Evolutionary conservation across 306 rosid species (phyloP).

Genomic region (Chamaecrista fasciculata): DNA sequence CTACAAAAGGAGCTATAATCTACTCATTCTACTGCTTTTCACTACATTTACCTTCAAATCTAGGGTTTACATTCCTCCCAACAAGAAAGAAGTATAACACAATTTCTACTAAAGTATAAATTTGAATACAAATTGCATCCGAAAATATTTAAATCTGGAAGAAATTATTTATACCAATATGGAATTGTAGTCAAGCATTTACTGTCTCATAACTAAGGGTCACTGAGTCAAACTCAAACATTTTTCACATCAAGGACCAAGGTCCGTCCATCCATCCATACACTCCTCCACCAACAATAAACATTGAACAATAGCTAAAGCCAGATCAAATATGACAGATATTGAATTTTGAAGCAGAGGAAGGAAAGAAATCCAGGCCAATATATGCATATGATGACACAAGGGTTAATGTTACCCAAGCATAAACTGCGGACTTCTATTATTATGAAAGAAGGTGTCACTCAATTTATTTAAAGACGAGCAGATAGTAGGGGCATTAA

Average conservation of each 20-base stretch:
- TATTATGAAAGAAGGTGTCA: background rate
- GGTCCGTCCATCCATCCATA: background rate
- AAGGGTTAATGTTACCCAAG: background rate
- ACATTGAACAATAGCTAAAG: background rate
- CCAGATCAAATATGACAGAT: constrained; percentile 1
- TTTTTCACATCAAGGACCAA: constrained; percentile 9
- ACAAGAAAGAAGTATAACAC: background rate
- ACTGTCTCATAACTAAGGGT: background rate
- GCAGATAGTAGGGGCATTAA: background rate
- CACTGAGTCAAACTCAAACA: background rate
- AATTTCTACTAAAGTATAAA: constrained; percentile 15
- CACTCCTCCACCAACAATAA: background rate
- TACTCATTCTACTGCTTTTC: background rate
- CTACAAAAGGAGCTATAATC: background rate
- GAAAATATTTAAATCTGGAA: background rate
- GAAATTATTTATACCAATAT: background rate
- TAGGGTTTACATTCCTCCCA: background rate
- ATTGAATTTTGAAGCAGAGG: background rate
- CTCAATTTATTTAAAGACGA: background rate
- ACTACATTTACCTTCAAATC: background rate
- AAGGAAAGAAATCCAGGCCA: background rate
- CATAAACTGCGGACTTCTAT: constrained; percentile 6
- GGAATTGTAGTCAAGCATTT: background rate
- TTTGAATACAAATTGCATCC: constrained; percentile 5
- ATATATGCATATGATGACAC: background rate